phyloP scores from a whole-genome alignment of 495 filamentous ascomycete species.

The Hyaloscypha hepaticicola region DNA sequence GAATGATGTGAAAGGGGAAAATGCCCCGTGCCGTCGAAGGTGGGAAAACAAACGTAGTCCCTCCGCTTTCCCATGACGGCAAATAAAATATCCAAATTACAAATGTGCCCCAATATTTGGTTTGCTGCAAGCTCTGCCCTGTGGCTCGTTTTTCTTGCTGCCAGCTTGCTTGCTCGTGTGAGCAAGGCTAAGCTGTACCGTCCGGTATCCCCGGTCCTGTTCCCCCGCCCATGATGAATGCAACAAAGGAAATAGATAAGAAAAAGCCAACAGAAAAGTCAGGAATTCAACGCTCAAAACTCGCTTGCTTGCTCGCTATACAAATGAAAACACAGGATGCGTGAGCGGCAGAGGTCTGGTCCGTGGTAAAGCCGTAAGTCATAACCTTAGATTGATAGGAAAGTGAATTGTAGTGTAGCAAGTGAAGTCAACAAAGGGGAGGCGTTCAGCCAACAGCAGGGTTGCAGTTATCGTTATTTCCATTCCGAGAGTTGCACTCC shows the following conservation, averaged over 20 bases:
- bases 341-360: conserved; percentile 35
- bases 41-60: not conserved
- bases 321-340: conserved; percentile 37
- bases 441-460: conserved; percentile 21
- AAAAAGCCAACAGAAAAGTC: conserved; percentile 14
- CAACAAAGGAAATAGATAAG: conserved; percentile 12
- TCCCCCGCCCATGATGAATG: conserved; percentile 20
- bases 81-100: conserved; percentile 21
- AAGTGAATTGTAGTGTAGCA: conserved; percentile 2
- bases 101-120: conserved; percentile 12
- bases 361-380: conserved; percentile 29
- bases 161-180: conserved; percentile 8
- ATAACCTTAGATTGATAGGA: conserved; percentile 28
- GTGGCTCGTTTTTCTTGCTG: conserved; percentile 22
- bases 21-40: conserved; percentile 6
- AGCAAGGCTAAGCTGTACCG: conserved; percentile 2
- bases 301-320: conserved; percentile 45
- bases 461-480: conserved; percentile 18
- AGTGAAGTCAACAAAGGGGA: conserved; percentile 13
- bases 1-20: not conserved
- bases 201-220: not conserved
- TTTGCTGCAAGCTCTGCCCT: conserved; percentile 25
- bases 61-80: conserved; percentile 1
- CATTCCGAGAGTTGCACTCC: conserved; percentile 42
- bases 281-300: conserved; percentile 28